phyloP scores from a whole-genome alignment of 2,329 filamentous ascomycete genomes.

The Fusarium avenaceum region DNA sequence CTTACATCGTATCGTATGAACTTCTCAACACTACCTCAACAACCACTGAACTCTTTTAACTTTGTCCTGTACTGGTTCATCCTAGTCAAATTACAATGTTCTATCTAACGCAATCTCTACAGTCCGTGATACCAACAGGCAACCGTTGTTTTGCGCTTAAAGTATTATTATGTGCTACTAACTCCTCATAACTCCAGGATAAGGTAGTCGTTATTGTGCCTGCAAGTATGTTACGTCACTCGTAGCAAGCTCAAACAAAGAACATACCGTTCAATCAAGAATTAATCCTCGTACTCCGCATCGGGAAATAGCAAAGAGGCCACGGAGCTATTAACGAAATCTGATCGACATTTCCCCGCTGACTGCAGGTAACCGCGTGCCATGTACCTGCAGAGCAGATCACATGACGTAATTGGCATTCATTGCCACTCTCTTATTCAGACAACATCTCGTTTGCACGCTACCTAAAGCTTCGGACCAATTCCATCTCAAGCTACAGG shows the following conservation, averaged over 20 bases:
- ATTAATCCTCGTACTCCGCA: constrained; percentile 35
- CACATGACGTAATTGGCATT: constrained; percentile 42
- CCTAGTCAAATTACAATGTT: too few species aligned
- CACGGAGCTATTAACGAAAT: constrained; percentile 34
- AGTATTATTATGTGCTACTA: not conserved
- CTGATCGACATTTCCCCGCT: constrained; percentile 43
- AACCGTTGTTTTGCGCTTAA: not conserved
- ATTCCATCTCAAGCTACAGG: not conserved
- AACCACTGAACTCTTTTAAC: too few species aligned
- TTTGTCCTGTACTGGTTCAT: too few species aligned
- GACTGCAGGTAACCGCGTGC: constrained; percentile 37
- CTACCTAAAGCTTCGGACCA: not conserved
- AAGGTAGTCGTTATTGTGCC: constrained; percentile 5
- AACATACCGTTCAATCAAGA: constrained; percentile 19
- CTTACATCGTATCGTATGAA: too few species aligned
- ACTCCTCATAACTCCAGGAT: constrained; percentile 10
- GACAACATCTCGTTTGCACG: constrained; percentile 30
- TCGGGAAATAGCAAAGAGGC: constrained; percentile 27
- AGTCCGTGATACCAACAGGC: not conserved
- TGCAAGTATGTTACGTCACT: constrained; percentile 18
- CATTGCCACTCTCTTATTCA: constrained; percentile 35
- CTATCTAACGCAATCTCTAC: too few species aligned
- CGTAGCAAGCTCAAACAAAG: constrained; percentile 6
- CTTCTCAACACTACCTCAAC: too few species aligned
- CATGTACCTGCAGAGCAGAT: constrained; percentile 32